Base-by-base conservation (phyloP, 352 stramenopile genomes). In the Phytophthora melonis region DNA sequence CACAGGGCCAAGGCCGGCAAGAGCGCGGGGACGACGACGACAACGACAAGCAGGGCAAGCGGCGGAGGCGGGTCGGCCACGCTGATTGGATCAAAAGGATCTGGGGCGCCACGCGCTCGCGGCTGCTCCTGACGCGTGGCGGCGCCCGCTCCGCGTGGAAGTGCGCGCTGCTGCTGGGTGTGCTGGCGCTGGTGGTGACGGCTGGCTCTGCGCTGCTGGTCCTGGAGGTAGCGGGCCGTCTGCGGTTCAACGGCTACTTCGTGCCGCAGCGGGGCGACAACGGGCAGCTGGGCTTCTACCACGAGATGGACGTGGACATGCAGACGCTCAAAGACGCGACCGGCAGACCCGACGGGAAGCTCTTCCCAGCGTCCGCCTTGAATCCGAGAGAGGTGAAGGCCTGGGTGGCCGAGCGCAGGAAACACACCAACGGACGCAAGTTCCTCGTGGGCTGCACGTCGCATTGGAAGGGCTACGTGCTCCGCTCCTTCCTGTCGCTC, bases 301-400 rank as follows among this genome's bases (percentile, higher is more conserved):
- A 93, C 60, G 87, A 93, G 66, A 93, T 93, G 85, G 83, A 92
- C 64, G 69, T 92, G 18, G 82, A 92, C 60, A 93, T 92, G 87
- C 74, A 84, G 54, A 55, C 62, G 18, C 68, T 93, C 3, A 78
- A 68, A 8, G 74, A 83, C 23, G 64, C 68, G 5, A 82, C 82
- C 0, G 63, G 75, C 27, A 74, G 74, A 23, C 71, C 82, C 0
- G 13, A 78, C 5, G 85, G 74, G 18, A 82, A 85, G 45, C 50
- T 92, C 3, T 92, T 84, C 64, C 82, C 77, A 1, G 79, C 70
- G 1, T 80, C 68, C 7, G 80, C 74, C 16, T 66, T 75, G 3
- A 84, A 76, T 66, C 58, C 75, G 47, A 82, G 83, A 41, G 83
- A 92, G 32, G 53, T 94, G 18, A 82, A 82, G 36, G 80, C 85